Base-by-base conservation (phyloP, 768 basidiomycete species). In the Termitomyces sp. region DNA sequence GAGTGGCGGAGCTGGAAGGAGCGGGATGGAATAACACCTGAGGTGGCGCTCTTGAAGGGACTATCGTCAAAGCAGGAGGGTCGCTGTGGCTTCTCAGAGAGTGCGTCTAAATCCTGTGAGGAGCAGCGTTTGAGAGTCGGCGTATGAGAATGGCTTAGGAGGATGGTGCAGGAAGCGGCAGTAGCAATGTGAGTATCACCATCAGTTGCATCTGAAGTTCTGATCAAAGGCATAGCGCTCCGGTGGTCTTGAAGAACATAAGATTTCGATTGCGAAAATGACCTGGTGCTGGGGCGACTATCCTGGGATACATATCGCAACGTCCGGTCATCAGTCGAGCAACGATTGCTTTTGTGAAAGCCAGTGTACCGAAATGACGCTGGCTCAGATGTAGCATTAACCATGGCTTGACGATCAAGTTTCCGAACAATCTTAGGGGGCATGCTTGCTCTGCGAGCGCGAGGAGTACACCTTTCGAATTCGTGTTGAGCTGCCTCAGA, bases 391-490 rank as follows among this genome's bases (percentile, higher is more conserved):
- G 19, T n/a, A 21, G 44, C 35, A 40, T 42, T 39, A 34, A 34
- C 32, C 39, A 19, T 23, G 34, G 25, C 12, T 32, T 35, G 43
- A 19, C 42, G 30, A 23, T 35, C 43, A 14, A 45, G 8, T 55
- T 64, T 59, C 62, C 65, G 61, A 32, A 61, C 51, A 8, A 66
- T 59, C 40, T 56, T 60, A 17, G 63, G 55, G 2, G 72, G 72
- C 19, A 67, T 68, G 61, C 70, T 74, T 54, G 63, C 66, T 59
- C 70, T 63, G 34, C 71, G 64, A n/a, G 65, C 59, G 43, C 77
- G 71, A 35, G 76, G 72, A 56, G 69, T 67, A 42, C 66, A 73
- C 23, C 65, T 58, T 59, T 79, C 74, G 59, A 75, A 77, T 45
- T 68, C 69, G 51, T 65, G 71, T 58, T 70, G 69, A 5, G 77